These are phyloP conservation scores for Ceratobasidium sp. DNA, from an alignment of 1,284 basidiomycete species.

Conservation along the genomic window DNA sequence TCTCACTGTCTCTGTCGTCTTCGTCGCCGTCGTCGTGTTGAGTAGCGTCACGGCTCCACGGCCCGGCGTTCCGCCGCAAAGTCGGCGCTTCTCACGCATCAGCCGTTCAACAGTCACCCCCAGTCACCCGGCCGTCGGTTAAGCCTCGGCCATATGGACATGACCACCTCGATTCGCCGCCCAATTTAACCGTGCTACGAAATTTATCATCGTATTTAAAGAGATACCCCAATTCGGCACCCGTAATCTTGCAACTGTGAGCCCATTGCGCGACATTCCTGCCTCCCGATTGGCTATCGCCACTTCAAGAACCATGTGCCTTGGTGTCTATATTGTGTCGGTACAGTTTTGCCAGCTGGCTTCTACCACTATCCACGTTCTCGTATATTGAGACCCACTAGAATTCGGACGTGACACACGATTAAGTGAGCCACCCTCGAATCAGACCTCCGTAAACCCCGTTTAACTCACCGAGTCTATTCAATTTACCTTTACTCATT, in stretches of 20 bases:
- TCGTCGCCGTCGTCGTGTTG: not conserved
- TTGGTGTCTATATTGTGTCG: too few species aligned
- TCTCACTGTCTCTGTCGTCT: not conserved
- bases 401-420: too few species aligned
- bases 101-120: slow-evolving; percentile 1
- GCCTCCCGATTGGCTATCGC: too few species aligned
- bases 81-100: not conserved
- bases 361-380: too few species aligned
- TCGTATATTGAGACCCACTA: too few species aligned
- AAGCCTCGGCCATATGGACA: not conserved
- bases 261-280: not conserved
- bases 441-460: too few species aligned
- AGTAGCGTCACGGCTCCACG: not conserved
- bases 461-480: too few species aligned
- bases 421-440: too few species aligned
- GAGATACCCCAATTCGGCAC: not conserved
- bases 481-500: not conserved
- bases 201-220: not conserved
- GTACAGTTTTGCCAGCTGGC: too few species aligned
- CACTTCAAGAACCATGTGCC: too few species aligned
- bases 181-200: not conserved
- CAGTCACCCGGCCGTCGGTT: slow-evolving; percentile 5
- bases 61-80: not conserved
- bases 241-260: not conserved
- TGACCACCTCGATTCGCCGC: not conserved